Percentiles rank a stretch among this genome's conserved stretches.
Conservation (phyloP, 805 yeast species). For the Suhomyces tanzawaensis region DNA sequence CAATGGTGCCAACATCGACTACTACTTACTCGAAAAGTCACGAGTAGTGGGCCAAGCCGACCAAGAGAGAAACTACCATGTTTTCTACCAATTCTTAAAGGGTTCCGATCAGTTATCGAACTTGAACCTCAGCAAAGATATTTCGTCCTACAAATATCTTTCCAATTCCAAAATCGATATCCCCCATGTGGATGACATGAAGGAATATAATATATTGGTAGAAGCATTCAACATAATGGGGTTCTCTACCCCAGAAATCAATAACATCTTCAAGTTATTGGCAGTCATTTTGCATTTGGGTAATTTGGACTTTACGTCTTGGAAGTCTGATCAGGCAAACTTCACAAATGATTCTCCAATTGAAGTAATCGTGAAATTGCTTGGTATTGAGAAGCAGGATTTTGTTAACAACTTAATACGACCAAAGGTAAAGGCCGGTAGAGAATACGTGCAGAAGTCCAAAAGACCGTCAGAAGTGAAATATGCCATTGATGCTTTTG, state of each 20-base stretch:
- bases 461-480: slow-evolving; percentile 78
- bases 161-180: slow-evolving; percentile 52
- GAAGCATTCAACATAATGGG: slow-evolving; percentile 75
- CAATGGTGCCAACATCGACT: slow-evolving; percentile 88
- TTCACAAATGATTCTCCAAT: slow-evolving; percentile 52
- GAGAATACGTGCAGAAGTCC: slow-evolving; percentile 78
- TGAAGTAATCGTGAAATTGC: slow-evolving; percentile 51
- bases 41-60: slow-evolving; percentile 77
- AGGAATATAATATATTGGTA: slow-evolving; percentile 60
- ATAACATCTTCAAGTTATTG: slow-evolving; percentile 59
- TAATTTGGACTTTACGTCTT: slow-evolving; percentile 68
- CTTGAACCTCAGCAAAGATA: slow-evolving; percentile 42
- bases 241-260: slow-evolving; percentile 52
- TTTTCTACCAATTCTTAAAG: slow-evolving; percentile 80
- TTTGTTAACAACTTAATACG: slow-evolving; percentile 59
- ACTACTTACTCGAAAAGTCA: slow-evolving; percentile 91
- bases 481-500: slow-evolving; percentile 77
- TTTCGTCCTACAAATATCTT: slow-evolving; percentile 53
- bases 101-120: slow-evolving; percentile 57
- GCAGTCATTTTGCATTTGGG: slow-evolving; percentile 85
- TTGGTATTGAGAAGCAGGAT: slow-evolving; percentile 59
- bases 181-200: slow-evolving; percentile 73
- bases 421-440: slow-evolving; percentile 90
- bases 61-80: slow-evolving; percentile 87
- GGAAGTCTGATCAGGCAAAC: slow-evolving; percentile 73